Percentiles rank a stretch among this genome's conserved stretches.
Conservation (phyloP, 345 rosid species). For the Sisymbrium irio region DNA sequence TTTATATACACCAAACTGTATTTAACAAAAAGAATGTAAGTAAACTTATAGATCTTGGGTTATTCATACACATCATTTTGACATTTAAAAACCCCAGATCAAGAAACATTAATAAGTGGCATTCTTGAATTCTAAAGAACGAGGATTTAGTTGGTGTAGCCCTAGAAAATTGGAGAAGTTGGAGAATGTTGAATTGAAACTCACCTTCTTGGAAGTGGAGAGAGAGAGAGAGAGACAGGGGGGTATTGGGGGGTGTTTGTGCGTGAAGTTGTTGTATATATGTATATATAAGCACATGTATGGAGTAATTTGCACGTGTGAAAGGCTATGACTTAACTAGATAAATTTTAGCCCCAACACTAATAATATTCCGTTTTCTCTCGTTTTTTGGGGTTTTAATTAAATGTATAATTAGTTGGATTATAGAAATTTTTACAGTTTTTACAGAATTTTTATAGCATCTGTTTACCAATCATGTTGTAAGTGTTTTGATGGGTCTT, state of each 20-base stretch:
- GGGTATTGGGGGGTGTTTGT: background rate
- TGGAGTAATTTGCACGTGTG: slow-evolving; percentile 21
- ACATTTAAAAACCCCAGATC: background rate
- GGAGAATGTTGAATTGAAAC: background rate
- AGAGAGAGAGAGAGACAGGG: background rate
- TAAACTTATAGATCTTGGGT: slow-evolving; percentile 1
- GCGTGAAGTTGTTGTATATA: background rate
- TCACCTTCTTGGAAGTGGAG: slow-evolving; percentile 21
- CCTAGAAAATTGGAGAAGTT: slow-evolving; percentile 5
- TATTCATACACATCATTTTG: background rate
- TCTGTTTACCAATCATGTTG: no score
- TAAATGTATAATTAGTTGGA: no score
- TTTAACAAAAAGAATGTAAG: background rate
- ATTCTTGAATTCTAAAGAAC: slow-evolving; percentile 4
- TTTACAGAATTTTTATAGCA: no score
- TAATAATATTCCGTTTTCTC: slow-evolving; percentile 12
- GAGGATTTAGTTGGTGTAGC: background rate
- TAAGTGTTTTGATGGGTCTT: no score
- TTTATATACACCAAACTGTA: background rate
- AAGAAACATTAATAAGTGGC: background rate
- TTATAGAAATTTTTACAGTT: no score
- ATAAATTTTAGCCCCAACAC: background rate
- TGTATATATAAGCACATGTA: background rate
- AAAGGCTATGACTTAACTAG: background rate
- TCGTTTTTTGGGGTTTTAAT: background rate